A percentile compares a stretch with the other conserved stretches of the same genome.
phyloP scores from a whole-genome alignment of 2,329 filamentous ascomycete genomes.

The Alternaria sp. region DNA sequence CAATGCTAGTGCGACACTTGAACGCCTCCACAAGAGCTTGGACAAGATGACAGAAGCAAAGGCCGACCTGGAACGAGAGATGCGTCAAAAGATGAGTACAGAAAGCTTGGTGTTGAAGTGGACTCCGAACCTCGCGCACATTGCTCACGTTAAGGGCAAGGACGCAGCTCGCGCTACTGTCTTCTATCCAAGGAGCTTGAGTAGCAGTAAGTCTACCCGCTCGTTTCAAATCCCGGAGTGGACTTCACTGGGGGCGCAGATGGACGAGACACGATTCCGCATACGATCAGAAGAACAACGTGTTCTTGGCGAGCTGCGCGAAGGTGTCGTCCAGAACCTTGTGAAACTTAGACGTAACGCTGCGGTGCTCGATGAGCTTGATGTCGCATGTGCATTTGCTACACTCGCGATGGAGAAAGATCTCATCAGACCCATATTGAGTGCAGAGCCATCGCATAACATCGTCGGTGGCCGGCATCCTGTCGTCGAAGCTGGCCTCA shows the following conservation, averaged over 20 bases:
- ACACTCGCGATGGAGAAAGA: slow-evolving; percentile 75
- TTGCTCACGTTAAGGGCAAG: slow-evolving; percentile 87
- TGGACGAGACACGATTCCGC: slow-evolving; percentile 78
- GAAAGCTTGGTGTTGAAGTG: slow-evolving; percentile 76
- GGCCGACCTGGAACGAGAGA: slow-evolving; percentile 61
- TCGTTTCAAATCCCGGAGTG: slow-evolving; percentile 85
- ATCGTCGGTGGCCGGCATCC: slow-evolving; percentile 89
- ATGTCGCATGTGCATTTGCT: slow-evolving; percentile 87
- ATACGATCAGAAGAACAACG: slow-evolving; percentile 85
- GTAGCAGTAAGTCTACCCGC: slow-evolving; percentile 81
- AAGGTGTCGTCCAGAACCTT: slow-evolving; percentile 78
- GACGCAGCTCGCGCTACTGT: slow-evolving; percentile 54
- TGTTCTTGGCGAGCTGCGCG: slow-evolving; percentile 77
- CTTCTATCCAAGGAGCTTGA: slow-evolving; percentile 63
- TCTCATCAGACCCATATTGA: slow-evolving; percentile 76
- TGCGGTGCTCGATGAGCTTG: slow-evolving; percentile 88
- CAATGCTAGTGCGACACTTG: slow-evolving; percentile 70
- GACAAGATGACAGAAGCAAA: slow-evolving; percentile 67
- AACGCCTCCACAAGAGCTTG: slow-evolving; percentile 72
- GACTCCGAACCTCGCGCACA: slow-evolving; percentile 85
- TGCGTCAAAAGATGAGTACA: slow-evolving; percentile 64
- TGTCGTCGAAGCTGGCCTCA: slow-evolving; percentile 84
- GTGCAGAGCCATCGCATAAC: slow-evolving; percentile 67
- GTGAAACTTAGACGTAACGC: slow-evolving; percentile 89
- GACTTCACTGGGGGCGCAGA: slow-evolving; percentile 77